Base-by-base conservation (phyloP, 805 yeast species). In the Sporopachydermia lactativora region DNA sequence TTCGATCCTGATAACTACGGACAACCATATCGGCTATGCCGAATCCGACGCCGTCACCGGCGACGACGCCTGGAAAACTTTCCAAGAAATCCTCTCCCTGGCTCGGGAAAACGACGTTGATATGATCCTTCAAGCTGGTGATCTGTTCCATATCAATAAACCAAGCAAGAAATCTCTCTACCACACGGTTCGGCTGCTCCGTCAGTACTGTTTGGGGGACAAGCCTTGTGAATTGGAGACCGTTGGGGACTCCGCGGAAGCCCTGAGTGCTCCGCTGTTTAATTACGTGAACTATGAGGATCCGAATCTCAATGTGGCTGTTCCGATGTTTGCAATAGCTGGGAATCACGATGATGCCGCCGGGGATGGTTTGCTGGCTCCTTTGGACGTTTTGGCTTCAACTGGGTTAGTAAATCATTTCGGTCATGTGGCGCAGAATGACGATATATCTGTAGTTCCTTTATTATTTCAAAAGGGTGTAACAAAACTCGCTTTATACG, bases 321-420 rank as follows among this genome's bases (percentile, higher is more conserved):
- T 88, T 13, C 98, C 98, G 0, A 71, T 92, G 5, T 85, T 92
- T 64, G 89, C 88, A 4, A 89, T 92, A 3, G 76, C 89, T 37
- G 98, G 98, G 2, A 92, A 92, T 52, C 98, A 92, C 56, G 98
- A 92, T 58, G 97, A 92, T 59, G 84, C 95, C 3, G 82, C 95
- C 0, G 97, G 97, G 1, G 82, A 76, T 41, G 78, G 80, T 16
- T 4, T 83, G 41, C 62, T 92, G 11, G 77, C 88, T 41, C 95
- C 98, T 0, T 65, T 92, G 65, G 98, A 92, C 57, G 61, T 92
- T 3, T 61, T 92, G 8, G 72, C 83, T 15, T 83, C 81, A 4
- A 63, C 84, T 2, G 97, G 97, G 0, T 61, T 88, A 41, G 60
- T 92, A 18, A 92, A 92, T 57, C 94, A 86, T 60, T 86, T 85